Conservation (phyloP, 148 eudicot species). For the Rheum nobile region DNA sequence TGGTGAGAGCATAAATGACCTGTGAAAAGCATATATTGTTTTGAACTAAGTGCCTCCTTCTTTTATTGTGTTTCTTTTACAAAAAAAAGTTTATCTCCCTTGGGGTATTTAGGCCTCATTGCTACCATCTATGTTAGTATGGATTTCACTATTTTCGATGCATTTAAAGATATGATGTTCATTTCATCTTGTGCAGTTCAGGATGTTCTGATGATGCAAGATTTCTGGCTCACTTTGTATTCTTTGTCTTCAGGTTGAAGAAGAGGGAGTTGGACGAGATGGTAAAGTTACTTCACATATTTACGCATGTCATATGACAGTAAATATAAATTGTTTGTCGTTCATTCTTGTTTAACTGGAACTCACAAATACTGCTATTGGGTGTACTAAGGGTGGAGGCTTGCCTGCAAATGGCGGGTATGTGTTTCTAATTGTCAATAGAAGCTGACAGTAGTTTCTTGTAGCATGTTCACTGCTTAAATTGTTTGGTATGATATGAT, state of each 20-base stretch:
- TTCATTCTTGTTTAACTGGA: constrained; percentile 14
- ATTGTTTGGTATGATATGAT: too few relatives aligned
- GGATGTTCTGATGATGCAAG: neutral
- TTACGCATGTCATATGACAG: neutral
- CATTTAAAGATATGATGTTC: too few relatives aligned
- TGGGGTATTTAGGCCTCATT: too few relatives aligned
- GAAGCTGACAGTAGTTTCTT: neutral
- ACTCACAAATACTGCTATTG: constrained; percentile 31
- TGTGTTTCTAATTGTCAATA: constrained; percentile 18
- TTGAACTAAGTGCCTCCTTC: neutral
- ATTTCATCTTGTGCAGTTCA: neutral
- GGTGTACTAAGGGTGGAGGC: constrained; percentile 39
- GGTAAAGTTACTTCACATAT: constrained; percentile 12
- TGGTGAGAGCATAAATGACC: neutral
- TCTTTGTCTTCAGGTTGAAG: constrained; percentile 54
- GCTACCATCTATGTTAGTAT: neutral
- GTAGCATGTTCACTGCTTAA: neutral
- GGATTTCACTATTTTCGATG: neutral
- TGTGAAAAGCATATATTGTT: neutral
- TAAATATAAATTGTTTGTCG: neutral
- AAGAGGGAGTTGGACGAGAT: constrained; percentile 64
- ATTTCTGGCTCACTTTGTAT: neutral
- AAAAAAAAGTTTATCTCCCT: too few relatives aligned
- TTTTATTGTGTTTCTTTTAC: neutral
- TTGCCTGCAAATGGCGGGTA: constrained; percentile 59